Conservation (phyloP, 805 yeast species). For the Schizosaccharomyces pombe region ASM294v3 CU329670.1:2334501-2335000, state of each 20-base stretch:
- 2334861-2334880: conserved; percentile 70
- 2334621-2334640: conserved; percentile 40
- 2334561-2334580: conserved; percentile 32
- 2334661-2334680: conserved; percentile 84
- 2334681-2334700: conserved; percentile 96
- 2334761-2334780: conserved; percentile 62
- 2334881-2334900: conserved; percentile 92
- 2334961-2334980: conserved; percentile 65
- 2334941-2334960: conserved; percentile 87
- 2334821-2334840: conserved; percentile 35
- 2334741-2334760: conserved; percentile 77
- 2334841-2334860: conserved; percentile 63
- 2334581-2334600: conserved; percentile 53
- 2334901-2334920: conserved; percentile 72
- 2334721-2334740: conserved; percentile 61
- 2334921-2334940: conserved; percentile 84
- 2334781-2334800: conserved; percentile 67
- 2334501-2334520: conserved; percentile 81
- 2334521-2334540: conserved; percentile 95
- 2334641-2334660: conserved; percentile 38
- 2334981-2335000: conserved; percentile 79
- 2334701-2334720: conserved; percentile 90
- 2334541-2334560: conserved; percentile 70
- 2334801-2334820: conserved; percentile 31
- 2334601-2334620: conserved; percentile 70